These are phyloP conservation scores for Noccaea bulbosa DNA, from an alignment of 345 rosid genomes.

Conservation along the genomic window DNA sequence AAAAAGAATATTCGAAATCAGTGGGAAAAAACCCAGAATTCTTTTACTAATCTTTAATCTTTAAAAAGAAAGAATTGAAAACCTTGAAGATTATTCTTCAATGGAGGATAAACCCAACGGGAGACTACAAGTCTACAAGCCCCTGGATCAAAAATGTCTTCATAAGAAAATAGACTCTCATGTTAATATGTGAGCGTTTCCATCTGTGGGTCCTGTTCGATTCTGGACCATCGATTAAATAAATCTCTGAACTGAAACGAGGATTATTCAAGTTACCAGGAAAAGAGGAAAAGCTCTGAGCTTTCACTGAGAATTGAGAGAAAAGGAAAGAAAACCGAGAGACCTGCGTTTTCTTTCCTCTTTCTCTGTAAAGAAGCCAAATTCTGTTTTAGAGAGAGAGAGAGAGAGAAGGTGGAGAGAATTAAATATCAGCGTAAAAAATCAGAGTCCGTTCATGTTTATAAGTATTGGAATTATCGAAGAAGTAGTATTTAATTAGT, in stretches of 20 bases:
- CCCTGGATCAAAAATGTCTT: background rate
- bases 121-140: background rate
- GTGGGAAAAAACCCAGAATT: background rate
- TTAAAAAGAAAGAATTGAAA: background rate
- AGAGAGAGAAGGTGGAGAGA: conserved; percentile 25
- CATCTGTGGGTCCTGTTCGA: conserved; percentile 36
- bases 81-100: background rate
- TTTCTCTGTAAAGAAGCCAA: conserved; percentile 22
- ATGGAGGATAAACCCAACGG: conserved; percentile 16
- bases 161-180: background rate
- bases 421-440: conserved; percentile 6
- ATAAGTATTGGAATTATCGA: conserved; percentile 39
- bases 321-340: conserved; percentile 1
- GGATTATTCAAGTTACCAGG: conserved; percentile 21
- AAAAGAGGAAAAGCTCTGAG: background rate
- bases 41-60: too few relatives aligned
- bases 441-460: conserved; percentile 17
- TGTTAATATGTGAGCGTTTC: conserved; percentile 1
- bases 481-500: background rate
- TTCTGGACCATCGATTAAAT: conserved; percentile 30
- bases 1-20: conserved; percentile 30
- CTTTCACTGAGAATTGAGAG: conserved; percentile 13
- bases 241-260: conserved; percentile 3
- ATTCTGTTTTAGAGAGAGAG: conserved; percentile 24
- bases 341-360: conserved; percentile 1